A percentile compares a stretch with the other conserved stretches of the same genome.
Conservation (phyloP, 2,329 filamentous ascomycete genomes). For the Lecanoromycetidae sp. region DNA sequence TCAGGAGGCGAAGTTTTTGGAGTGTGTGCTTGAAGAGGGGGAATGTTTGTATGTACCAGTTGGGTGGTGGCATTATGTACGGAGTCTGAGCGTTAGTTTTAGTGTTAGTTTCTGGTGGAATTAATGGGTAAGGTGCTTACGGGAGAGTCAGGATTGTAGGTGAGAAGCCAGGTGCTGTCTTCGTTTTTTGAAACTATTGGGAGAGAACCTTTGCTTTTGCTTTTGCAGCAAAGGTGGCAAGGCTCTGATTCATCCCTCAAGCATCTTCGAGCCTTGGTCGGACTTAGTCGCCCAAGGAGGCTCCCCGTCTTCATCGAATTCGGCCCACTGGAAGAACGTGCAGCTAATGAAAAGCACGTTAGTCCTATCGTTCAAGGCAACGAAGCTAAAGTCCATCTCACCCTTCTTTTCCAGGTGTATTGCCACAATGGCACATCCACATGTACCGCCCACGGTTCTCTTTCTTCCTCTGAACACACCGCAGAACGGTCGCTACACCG, state of each 20-base stretch:
- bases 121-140: slow-evolving; percentile 21
- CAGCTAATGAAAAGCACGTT: slow-evolving; percentile 41
- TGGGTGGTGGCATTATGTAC: slow-evolving; percentile 97
- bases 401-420: slow-evolving; percentile 49
- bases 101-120: slow-evolving; percentile 98
- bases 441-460: slow-evolving; percentile 67
- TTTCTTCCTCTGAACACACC: slow-evolving; percentile 67
- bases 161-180: not conserved
- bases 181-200: not conserved
- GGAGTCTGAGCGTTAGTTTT: slow-evolving; percentile 73
- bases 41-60: slow-evolving; percentile 81
- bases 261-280: not conserved
- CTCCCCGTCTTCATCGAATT: slow-evolving; percentile 75
- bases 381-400: slow-evolving; percentile 16
- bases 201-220: not conserved
- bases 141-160: not conserved
- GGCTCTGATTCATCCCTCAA: not conserved
- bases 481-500: slow-evolving; percentile 52
- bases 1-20: slow-evolving; percentile 51
- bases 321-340: slow-evolving; percentile 71
- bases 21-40: slow-evolving; percentile 65
- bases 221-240: not conserved
- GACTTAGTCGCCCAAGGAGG: slow-evolving; percentile 46
- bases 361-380: not conserved
- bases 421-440: slow-evolving; percentile 81